These are phyloP conservation scores for Tetracentron sinense DNA, from an alignment of 164 flowering plant genomes.

Conservation along the genomic window DNA sequence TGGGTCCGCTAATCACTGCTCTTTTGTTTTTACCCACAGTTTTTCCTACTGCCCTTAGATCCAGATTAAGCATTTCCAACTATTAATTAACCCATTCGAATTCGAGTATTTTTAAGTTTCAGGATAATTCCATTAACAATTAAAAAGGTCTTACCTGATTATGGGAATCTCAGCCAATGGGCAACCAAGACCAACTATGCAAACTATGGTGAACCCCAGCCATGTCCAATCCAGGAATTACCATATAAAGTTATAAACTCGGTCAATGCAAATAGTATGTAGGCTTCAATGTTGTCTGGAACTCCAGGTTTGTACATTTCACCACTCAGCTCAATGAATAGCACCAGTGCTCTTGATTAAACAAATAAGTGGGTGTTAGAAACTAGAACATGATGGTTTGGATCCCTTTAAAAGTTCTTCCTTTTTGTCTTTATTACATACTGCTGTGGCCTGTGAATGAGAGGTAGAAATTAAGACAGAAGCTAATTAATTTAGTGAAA, in stretches of 20 bases:
- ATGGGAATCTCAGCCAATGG: constrained; percentile 86
- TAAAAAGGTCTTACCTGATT: constrained; percentile 52
- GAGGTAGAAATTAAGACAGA: background rate
- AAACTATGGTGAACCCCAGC: constrained; percentile 71
- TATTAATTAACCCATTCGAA: too few species aligned
- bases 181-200: constrained; percentile 64
- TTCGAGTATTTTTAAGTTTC: background rate
- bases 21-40: too few species aligned
- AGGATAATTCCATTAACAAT: background rate
- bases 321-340: constrained; percentile 75
- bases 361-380: constrained; percentile 3
- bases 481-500: constrained; percentile 17
- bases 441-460: too few species aligned
- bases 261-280: constrained; percentile 70
- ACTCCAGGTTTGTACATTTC: constrained; percentile 83
- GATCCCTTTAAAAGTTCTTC: too few species aligned
- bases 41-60: too few species aligned
- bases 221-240: constrained; percentile 55
- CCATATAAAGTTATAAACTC: constrained; percentile 78
- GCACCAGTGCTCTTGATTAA: constrained; percentile 49
- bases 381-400: too few species aligned
- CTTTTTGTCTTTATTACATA: too few species aligned
- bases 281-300: constrained; percentile 69
- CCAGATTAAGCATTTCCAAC: too few species aligned
- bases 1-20: too few species aligned